Percentiles rank a stretch among this genome's conserved stretches.
Evolutionary conservation across 495 filamentous ascomycete species (phyloP).

Genomic region (Massariosphaeria phaeospora): DNA sequence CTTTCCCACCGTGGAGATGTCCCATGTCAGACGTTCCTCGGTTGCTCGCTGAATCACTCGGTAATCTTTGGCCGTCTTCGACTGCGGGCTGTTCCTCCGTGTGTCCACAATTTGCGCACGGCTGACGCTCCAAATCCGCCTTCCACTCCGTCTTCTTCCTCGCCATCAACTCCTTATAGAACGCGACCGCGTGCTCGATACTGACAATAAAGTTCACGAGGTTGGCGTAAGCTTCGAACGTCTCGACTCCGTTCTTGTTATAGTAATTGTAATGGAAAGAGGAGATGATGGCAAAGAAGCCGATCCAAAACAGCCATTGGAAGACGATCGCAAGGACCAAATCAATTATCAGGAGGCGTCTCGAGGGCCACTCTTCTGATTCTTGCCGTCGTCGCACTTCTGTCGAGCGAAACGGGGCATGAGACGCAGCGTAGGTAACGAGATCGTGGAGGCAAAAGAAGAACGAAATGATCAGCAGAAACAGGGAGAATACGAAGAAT

Average conservation of each 20-base stretch:
- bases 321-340: constrained; percentile 6
- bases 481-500: neutral
- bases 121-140: neutral
- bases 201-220: constrained; percentile 4
- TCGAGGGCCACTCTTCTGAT: constrained; percentile 11
- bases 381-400: neutral
- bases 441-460: constrained; percentile 6
- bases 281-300: constrained; percentile 2
- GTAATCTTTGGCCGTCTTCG: neutral
- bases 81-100: neutral
- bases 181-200: constrained; percentile 11
- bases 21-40: neutral
- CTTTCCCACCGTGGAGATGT: neutral
- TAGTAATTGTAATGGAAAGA: neutral
- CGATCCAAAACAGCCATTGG: constrained; percentile 23
- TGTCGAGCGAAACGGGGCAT: neutral
- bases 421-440: neutral
- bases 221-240: constrained; percentile 18
- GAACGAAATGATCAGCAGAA: constrained; percentile 4
- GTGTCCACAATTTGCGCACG: constrained; percentile 13
- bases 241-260: constrained; percentile 5
- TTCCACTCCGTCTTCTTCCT: constrained; percentile 10
- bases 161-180: constrained; percentile 25
- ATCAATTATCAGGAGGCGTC: constrained; percentile 5
- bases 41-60: neutral